These are phyloP conservation scores for Carpinus viminea DNA, from an alignment of 306 rosid species.

Conservation along the genomic window DNA sequence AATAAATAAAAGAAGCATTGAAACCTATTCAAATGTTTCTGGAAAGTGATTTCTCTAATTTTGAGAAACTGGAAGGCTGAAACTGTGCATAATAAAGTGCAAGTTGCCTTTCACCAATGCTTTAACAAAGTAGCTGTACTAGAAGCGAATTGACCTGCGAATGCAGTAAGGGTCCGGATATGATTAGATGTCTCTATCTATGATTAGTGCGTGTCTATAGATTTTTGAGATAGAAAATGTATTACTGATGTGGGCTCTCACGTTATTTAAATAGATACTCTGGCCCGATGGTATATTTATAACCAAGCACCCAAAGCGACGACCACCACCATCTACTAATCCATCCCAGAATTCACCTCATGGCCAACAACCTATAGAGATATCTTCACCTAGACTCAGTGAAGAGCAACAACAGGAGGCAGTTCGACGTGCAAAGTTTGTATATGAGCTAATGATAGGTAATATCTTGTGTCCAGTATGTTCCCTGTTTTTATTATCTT, in stretches of 20 bases:
- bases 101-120: not conserved
- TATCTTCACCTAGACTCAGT: conserved; percentile 47
- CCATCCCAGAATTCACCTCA: conserved; percentile 49
- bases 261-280: conserved; percentile 59
- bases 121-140: not conserved
- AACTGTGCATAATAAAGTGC: not conserved
- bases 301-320: conserved; percentile 87
- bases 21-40: not conserved
- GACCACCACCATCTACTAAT: conserved; percentile 44
- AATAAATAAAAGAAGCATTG: not conserved
- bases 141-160: conserved; percentile 18
- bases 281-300: conserved; percentile 99
- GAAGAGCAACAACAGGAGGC: conserved; percentile 72
- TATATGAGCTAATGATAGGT: conserved; percentile 92
- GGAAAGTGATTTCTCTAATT: not conserved
- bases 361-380: conserved; percentile 38
- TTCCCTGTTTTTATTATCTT: conserved; percentile 13
- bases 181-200: not conserved
- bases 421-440: conserved; percentile 80
- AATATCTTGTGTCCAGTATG: conserved; percentile 21
- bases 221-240: conserved; percentile 12
- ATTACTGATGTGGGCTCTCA: conserved; percentile 35
- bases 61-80: not conserved
- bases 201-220: conserved; percentile 12
- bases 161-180: conserved; percentile 12